Evolutionary conservation across 2,329 filamentous ascomycete species (phyloP), one percentile per base, ranked within the genome.

Genomic region (Alternaria brassicicola): DNA sequence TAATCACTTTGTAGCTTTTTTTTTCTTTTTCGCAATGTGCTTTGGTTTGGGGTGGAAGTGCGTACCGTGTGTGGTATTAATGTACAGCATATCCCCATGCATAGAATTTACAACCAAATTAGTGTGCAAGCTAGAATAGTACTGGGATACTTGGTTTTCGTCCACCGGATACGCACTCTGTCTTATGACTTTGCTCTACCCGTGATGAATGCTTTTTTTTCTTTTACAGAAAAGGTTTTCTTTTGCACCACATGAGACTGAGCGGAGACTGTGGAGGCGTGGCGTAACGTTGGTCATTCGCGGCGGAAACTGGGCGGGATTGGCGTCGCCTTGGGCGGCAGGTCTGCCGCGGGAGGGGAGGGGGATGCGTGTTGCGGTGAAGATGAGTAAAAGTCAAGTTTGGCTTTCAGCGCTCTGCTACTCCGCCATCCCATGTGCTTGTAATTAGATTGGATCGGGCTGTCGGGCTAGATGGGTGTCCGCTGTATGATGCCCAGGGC

Each of bases 241-340:
- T n/a, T n/a, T n/a, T n/a, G n/a, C n/a, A n/a, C 30, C 46, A 25
- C 46, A 21, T 36, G 43, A 41, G 41, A 28, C 52, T 15, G 43
- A 26, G 35, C 36, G 46, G 26, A 23, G 43, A 41, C 33, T 8
- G 9, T 21, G 8, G 10, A 12, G 35, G 17, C 49, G 30, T 52
- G 42, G 55, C 55, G 48, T 46, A 33, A 23, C 31, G 17, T 31
- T 21, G 17, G 19, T 7, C 8, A 33, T 46, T 13, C 43, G 15
- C 33, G 31, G 48, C 48, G 42, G 48, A 43, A 57, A 21, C 48
- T 52, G 42, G 55, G 48, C 55, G 21, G 31, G 15, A 35, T 57
- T 52, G 54, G 54, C 54, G 30, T 12, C 13, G 30, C 30, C 55
- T 58, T 58, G 55, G 55, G 48, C 48, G 48, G 54, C 38, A 43